A percentile compares a stretch with the other conserved stretches of the same genome.
Evolutionary conservation across 352 stramenopile species (phyloP).

Genomic region (Phytopythium cucurbitacearum): DNA sequence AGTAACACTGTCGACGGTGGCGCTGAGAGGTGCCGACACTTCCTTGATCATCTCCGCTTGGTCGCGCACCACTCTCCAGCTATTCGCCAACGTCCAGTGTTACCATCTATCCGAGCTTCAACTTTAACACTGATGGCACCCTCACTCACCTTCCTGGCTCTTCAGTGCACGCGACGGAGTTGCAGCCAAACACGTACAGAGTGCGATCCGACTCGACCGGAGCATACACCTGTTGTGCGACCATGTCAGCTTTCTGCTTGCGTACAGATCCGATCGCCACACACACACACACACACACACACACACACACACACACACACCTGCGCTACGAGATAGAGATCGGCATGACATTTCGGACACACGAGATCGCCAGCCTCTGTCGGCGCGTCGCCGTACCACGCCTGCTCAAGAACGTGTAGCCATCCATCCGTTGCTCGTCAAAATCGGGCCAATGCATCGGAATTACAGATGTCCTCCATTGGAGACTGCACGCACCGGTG

Average conservation of each 20-base stretch:
- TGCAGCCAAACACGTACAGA: conserved; percentile 85
- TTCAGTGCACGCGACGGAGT: conserved; percentile 66
- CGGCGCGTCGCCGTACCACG: conserved; percentile 50
- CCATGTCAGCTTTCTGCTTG: conserved; percentile 2
- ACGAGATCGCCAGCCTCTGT: conserved; percentile 29
- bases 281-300: conserved; percentile 10
- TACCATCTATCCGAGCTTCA: background rate
- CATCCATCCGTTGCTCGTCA: background rate
- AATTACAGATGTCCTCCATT: background rate
- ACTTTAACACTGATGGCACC: background rate
- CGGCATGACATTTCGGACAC: conserved; percentile 54
- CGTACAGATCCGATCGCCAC: background rate
- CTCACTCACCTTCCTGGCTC: conserved; percentile 32
- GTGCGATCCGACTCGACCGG: conserved; percentile 67
- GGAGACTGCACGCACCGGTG: conserved; percentile 34
- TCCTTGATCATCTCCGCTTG: conserved; percentile 22
- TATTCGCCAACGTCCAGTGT: conserved; percentile 7
- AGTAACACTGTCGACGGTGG: conserved; percentile 10
- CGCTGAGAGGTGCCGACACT: background rate
- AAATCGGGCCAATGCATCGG: background rate
- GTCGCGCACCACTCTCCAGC: conserved; percentile 74
- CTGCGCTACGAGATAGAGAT: conserved; percentile 66
- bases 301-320: conserved; percentile 9
- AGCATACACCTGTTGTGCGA: conserved; percentile 57
- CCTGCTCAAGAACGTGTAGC: conserved; percentile 16